Evolutionary conservation across 805 yeast genomes (phyloP).

Genomic region (Ogataea haglerorum): DNA sequence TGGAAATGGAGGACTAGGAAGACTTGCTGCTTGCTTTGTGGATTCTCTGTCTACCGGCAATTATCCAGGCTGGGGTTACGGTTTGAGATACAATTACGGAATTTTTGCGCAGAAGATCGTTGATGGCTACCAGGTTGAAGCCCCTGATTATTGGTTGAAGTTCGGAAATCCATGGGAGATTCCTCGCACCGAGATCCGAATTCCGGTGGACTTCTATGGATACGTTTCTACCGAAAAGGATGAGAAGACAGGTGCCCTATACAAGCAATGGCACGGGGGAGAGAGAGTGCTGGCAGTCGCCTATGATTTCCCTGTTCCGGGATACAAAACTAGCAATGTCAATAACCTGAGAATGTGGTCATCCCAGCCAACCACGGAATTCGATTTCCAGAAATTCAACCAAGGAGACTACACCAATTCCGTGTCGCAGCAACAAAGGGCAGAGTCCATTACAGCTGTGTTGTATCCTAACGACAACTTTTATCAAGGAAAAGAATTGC

Average conservation of each 20-base stretch:
- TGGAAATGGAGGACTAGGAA: conserved; percentile 94
- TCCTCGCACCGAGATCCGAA: conserved; percentile 78
- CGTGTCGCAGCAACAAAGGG: conserved; percentile 79
- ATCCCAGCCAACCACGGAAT: conserved; percentile 84
- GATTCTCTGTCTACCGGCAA: conserved; percentile 84
- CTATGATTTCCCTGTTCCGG: conserved; percentile 90
- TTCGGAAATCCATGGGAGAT: conserved; percentile 93
- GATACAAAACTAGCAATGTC: conserved; percentile 76
- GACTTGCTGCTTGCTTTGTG: conserved; percentile 90
- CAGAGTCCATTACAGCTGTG: conserved; percentile 90
- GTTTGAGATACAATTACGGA: conserved; percentile 90
- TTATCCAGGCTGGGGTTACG: conserved; percentile 96
- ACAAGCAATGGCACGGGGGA: conserved; percentile 80
- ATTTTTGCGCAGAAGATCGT: conserved; percentile 85
- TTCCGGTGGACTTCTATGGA: conserved; percentile 90
- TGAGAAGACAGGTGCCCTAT: conserved; percentile 50
- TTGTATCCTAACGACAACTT: conserved; percentile 93
- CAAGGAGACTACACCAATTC: conserved; percentile 87
- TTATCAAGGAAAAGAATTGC: conserved; percentile 83
- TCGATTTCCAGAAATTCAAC: conserved; percentile 87
- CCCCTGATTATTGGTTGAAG: conserved; percentile 92
- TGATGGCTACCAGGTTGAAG: conserved; percentile 91
- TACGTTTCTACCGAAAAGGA: conserved; percentile 57
- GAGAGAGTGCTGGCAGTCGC: conserved; percentile 89
- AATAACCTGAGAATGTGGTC: conserved; percentile 90